phyloP scores from a whole-genome alignment of 2,329 filamentous ascomycete genomes.

The Chalaropsis ovoidea region DNA sequence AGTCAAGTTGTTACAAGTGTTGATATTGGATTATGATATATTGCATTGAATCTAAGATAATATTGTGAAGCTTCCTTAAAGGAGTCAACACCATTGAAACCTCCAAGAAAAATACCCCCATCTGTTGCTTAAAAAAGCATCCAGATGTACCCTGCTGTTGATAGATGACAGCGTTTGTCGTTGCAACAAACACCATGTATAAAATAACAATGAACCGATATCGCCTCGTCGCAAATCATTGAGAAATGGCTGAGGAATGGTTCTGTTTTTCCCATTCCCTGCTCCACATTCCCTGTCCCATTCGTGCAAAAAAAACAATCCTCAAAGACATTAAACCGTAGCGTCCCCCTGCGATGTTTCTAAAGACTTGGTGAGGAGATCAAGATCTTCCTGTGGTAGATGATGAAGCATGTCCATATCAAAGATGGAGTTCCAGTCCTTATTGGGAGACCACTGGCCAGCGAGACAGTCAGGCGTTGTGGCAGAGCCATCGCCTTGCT shows the following conservation, averaged over 20 bases:
- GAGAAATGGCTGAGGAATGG: neutral
- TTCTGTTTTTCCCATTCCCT: conserved; percentile 11
- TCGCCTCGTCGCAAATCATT: neutral
- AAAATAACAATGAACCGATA: neutral
- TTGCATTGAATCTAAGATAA: conserved; percentile 3
- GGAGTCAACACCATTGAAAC: neutral
- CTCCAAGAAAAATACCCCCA: neutral
- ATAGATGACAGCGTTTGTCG: neutral
- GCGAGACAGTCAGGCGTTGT: conserved; percentile 12
- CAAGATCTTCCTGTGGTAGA: conserved; percentile 1
- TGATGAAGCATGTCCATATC: conserved; percentile 18
- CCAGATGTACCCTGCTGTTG: neutral
- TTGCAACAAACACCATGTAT: neutral
- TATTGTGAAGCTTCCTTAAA: neutral
- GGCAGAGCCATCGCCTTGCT: neutral
- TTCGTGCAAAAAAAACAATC: neutral
- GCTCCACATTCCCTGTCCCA: neutral
- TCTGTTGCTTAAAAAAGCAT: neutral
- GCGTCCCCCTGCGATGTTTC: neutral
- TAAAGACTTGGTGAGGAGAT: conserved; percentile 10
- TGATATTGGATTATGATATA: neutral
- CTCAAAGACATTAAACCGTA: neutral
- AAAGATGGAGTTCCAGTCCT: conserved; percentile 20
- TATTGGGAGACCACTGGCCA: conserved; percentile 20
- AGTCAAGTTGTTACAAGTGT: neutral